Evolutionary conservation across 140 eudicot genomes (phyloP), one percentile per base, ranked within the genome.

Genomic region (Stevia rebaudiana): DNA sequence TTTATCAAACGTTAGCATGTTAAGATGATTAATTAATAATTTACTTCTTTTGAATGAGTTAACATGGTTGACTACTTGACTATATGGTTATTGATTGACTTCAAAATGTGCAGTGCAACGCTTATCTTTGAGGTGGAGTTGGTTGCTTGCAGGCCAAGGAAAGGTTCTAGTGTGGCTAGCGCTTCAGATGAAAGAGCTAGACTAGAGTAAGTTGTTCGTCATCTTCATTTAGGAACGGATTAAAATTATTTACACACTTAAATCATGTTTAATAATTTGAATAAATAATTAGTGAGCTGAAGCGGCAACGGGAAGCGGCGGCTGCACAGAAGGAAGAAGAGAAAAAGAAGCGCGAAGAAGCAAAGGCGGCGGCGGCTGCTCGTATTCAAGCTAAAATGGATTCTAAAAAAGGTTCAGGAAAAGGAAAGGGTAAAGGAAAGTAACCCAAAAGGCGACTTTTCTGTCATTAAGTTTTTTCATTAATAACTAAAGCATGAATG

Each of bases 331-430:
- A 94, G 75, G 97, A 88, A 83, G 99, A 94, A 78, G 99, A 94
- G 76, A 94, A 94, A 80, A 94, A 88, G 86, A 88, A 88, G 78
- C 68, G 99, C 19, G 99, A 94, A 79, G 99, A 94, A 69, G 99
- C 99, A 1, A 94, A 94, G 75, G 99, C 99, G 6, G 97, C 99
- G 0, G 99, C 99, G 17, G 95, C 99, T 18, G 99, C 99, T 65
- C 91, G 99, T 47, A 80, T 94, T n/a, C 99, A 94, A 68, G 95
- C 99, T 74, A 94, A 94, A 74, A 74, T 94, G 81, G 95, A 86
- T 13, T 68, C 97, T 11, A 94, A 94, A 86, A 94, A 94, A 70
- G 94, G 94, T 23, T 62, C 69, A 23, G 98, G 99, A n/a, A 94
- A 85, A 76, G 95, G 99, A 0, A 94, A 94, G 65, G 88, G 86